phyloP scores from a whole-genome alignment of 1,284 basidiomycete species.

The Trametes pubescens region DNA sequence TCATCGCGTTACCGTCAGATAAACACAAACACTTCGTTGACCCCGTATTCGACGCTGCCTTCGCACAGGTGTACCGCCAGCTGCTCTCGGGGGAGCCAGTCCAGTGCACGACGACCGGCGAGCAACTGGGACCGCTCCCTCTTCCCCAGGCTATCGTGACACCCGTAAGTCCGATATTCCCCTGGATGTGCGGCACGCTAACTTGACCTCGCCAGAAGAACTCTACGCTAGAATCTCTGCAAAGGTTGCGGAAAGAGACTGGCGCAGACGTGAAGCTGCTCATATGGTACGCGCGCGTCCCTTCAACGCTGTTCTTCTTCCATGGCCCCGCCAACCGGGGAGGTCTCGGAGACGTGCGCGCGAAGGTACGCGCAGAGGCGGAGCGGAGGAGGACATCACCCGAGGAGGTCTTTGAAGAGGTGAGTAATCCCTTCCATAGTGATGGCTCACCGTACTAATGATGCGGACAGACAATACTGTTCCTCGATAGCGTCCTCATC shows the following conservation, averaged over 20 bases:
- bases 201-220: conserved; percentile 11
- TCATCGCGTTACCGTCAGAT: conserved; percentile 16
- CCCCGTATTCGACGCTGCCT: conserved; percentile 16
- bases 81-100: conserved; percentile 14
- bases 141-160: conserved; percentile 17
- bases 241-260: conserved; percentile 3
- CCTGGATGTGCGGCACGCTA: background rate
- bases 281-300: conserved; percentile 18
- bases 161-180: conserved; percentile 13
- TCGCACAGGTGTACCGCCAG: conserved; percentile 9
- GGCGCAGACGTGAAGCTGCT: conserved; percentile 12
- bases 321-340: conserved; percentile 22
- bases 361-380: conserved; percentile 13
- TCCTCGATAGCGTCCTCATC: conserved; percentile 13
- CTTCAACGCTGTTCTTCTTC: conserved; percentile 21
- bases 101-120: conserved; percentile 13
- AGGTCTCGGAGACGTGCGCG: conserved; percentile 13
- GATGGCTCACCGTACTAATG: background rate
- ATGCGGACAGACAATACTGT: conserved; percentile 16
- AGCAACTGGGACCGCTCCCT: conserved; percentile 11
- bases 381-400: background rate
- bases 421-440: background rate
- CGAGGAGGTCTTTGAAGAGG: conserved; percentile 20
- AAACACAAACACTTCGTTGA: conserved; percentile 13
- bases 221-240: conserved; percentile 9